Percentiles rank a stretch among this genome's conserved stretches.
These are phyloP conservation scores for Coemansia sp. DNA, from an alignment of 192 early-diverging fungal species.

Conservation along the genomic window DNA sequence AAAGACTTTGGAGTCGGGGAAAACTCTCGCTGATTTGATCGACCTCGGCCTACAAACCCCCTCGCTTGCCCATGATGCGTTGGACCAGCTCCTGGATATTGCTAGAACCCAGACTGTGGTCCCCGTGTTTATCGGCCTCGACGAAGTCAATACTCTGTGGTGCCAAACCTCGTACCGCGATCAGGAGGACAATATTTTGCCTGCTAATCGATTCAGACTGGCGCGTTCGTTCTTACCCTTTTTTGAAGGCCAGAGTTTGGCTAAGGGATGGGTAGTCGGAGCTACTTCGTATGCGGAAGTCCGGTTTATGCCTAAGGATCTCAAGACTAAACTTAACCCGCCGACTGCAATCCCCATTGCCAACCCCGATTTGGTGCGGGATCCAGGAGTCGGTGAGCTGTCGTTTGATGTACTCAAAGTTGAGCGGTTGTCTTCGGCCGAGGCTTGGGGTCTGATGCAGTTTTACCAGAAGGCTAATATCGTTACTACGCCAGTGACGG, in stretches of 20 bases:
- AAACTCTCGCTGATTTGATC: constrained; percentile 40
- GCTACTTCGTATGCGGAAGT: constrained; percentile 38
- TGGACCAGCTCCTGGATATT: constrained; percentile 37
- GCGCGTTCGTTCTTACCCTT: constrained; percentile 37
- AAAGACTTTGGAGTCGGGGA: constrained; percentile 17
- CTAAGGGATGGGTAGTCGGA: constrained; percentile 43
- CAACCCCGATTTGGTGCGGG: constrained; percentile 35
- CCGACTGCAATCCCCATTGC: constrained; percentile 26
- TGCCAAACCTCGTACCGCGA: constrained; percentile 35
- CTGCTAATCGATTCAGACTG: constrained; percentile 40
- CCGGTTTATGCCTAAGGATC: constrained; percentile 38
- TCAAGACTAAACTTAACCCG: constrained; percentile 34
- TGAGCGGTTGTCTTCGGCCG: constrained; percentile 27
- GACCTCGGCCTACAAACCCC: constrained; percentile 36
- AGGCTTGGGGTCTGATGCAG: constrained; percentile 45
- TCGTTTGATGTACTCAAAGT: constrained; percentile 31
- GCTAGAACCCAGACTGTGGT: constrained; percentile 44
- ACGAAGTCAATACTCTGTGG: constrained; percentile 55
- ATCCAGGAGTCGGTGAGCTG: constrained; percentile 9
- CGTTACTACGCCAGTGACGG: constrained; percentile 29
- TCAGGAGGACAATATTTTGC: constrained; percentile 36
- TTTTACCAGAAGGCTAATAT: constrained; percentile 42
- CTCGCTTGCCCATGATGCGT: constrained; percentile 32
- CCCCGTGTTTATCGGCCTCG: constrained; percentile 47
- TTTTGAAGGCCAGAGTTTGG: constrained; percentile 38